Evolutionary conservation across 1,139 yeast species (phyloP), one percentile per base, ranked within the genome.

Genomic region (Hemisphaericaspora lyxosophila): DNA sequence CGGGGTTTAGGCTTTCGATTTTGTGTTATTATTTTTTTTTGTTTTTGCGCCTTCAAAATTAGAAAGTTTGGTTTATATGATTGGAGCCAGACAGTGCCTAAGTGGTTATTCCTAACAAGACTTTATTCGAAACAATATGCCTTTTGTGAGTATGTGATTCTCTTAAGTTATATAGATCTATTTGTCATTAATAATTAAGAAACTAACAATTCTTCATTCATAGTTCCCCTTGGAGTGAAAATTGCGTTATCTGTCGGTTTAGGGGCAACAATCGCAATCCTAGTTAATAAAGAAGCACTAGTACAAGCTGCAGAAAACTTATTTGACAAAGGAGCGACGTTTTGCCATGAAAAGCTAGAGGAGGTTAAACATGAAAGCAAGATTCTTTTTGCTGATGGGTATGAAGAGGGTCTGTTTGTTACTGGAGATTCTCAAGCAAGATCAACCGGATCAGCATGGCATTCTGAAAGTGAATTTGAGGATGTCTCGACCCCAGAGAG

Each of bases 151-250:
- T 34, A 34, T 34, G 36, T 34, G 3, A 7, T 6, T 12, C 23
- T 18, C 19, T 2, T 14, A 5, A 14, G 7, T 7, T 19, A 5
- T 20, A 14, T 26, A 14, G 7, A 18, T 12, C 2, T 6, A 16
- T 13, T 17, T 33, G 14, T 13, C 17, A 17, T 15, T 17, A 28
- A 7, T 17, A 28, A 17, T n/a, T n/a, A n/a, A 20, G 5, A 4
- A 20, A 38, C 46, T 39, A 45, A 42, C 43, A 15, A 5, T 5
- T 7, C 19, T 18, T 14, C n/a, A 23, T 24, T 24, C n/a, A 6
- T 38, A 62, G 70, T 67, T 25, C 73, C 73, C 12, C 46, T 64
- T n/a, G 60, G 74, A 2, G 51, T 68, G 3, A 70, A 70, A 47
- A 50, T 59, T 5, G 75, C 75, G 4, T 41, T 70, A 13, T 58